Base-by-base conservation (phyloP, 2,329 filamentous ascomycete species). In the Scolecobasidium constrictum region DNA sequence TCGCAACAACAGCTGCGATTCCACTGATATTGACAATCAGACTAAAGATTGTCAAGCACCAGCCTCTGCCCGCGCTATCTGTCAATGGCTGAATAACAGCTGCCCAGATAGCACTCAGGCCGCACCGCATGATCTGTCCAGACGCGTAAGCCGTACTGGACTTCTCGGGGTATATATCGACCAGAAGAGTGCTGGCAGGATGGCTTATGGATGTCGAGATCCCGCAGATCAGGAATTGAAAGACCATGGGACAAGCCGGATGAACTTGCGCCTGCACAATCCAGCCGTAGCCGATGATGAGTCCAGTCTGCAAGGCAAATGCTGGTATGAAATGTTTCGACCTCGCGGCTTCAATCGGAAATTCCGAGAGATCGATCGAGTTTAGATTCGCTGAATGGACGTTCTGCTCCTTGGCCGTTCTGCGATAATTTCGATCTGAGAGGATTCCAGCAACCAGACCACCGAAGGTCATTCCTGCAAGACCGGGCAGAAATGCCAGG, bases 391-490 rank as follows among this genome's bases (percentile, higher is more conserved):
- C 16, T 15, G 34, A 36, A 7, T 11, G 34, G 7, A 13, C 7
- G 11, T 9, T 15, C 34, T 7, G 11, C 7, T 36, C 34, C 9
- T 36, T 36, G 34, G 83, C 82, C 36, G 78, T 71, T 31, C 81
- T 73, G 5, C 77, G 70, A 57, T 84, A 93, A 57, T 87, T 86
- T 68, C 75, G 78, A 58, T 86, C 82, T 26, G 84, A 69, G 2
- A 77, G 49, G 2, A 68, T 66, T 4, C 84, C 81, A 22, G 56
- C 59, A 12, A 64, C 52, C 18, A 64, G 48, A n/a, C 62, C 55
- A 35, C 61, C 55, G 17, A 56, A 39, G 31, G 65, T 50, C 31
- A 56, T 54, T 4, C 65, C 65, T 5, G 54, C 42, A n/a, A 62
- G 63, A 33, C 64, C 59, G 1, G 65, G 57, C 15, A 44, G 6